Percentiles rank a stretch among this genome's conserved stretches.
phyloP scores from a whole-genome alignment of 495 filamentous ascomycete genomes.

The Aspergillus steynii region DNA sequence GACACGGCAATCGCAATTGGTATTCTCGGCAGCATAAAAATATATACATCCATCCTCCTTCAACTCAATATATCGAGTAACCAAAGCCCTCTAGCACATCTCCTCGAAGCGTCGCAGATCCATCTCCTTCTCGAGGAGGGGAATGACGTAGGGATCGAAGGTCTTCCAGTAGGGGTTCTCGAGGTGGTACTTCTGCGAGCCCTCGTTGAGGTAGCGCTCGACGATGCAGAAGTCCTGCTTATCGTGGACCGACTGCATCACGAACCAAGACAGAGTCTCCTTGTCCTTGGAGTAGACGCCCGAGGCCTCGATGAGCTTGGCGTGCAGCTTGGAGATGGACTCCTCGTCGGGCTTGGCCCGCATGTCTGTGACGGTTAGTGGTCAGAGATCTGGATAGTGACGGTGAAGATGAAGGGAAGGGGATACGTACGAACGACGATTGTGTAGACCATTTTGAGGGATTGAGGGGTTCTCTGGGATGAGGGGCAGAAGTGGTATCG shows the following conservation, averaged over 20 bases:
- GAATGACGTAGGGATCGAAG: slow-evolving; percentile 66
- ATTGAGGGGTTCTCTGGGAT: not conserved
- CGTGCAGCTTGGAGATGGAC: slow-evolving; percentile 61
- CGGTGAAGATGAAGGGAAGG: not conserved
- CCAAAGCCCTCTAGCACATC: slow-evolving; percentile 14
- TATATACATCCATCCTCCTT: not conserved
- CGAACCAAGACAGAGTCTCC: slow-evolving; percentile 67
- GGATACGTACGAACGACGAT: slow-evolving; percentile 52
- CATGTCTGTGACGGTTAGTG: slow-evolving; percentile 41
- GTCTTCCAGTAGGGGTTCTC: slow-evolving; percentile 71
- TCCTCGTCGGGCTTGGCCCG: slow-evolving; percentile 61
- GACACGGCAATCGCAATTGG: not conserved
- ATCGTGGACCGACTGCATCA: slow-evolving; percentile 66
- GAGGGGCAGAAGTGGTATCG: not conserved
- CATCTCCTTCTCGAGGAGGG: slow-evolving; percentile 64
- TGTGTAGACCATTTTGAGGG: slow-evolving; percentile 55
- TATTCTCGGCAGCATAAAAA: not conserved
- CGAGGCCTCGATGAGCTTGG: slow-evolving; percentile 66
- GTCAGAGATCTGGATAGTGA: not conserved
- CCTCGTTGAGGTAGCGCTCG: slow-evolving; percentile 63
- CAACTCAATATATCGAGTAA: too few relatives aligned
- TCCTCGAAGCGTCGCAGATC: slow-evolving; percentile 64
- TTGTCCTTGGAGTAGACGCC: slow-evolving; percentile 64
- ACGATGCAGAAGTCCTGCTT: slow-evolving; percentile 67
- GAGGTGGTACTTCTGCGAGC: slow-evolving; percentile 60